Conservation (phyloP, 768 basidiomycete genomes). For the Cystobasidium tubakii region DNA sequence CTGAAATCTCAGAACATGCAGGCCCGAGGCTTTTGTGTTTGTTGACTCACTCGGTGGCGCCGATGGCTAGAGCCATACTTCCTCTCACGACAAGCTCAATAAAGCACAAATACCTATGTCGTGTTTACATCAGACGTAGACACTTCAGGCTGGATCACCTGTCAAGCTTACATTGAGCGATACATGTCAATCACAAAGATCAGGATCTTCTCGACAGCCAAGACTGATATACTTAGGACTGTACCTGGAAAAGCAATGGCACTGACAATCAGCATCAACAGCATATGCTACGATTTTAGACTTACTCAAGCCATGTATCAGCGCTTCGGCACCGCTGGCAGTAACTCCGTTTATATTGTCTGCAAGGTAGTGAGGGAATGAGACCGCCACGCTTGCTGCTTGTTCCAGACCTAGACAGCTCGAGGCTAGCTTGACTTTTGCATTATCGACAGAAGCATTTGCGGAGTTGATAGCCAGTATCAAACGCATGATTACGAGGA, state of each 20-base stretch:
- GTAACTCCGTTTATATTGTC: conserved; percentile 30
- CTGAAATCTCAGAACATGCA: not conserved
- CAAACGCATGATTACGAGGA: conserved; percentile 21
- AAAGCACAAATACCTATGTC: conserved; percentile 67
- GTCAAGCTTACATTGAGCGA: conserved; percentile 60
- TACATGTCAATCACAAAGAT: conserved; percentile 81
- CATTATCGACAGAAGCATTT: conserved; percentile 21
- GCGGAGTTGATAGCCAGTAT: conserved; percentile 27
- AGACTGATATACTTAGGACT: conserved; percentile 22
- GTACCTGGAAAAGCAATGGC: not conserved
- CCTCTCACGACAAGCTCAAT: conserved; percentile 81
- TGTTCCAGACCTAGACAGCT: conserved; percentile 30
- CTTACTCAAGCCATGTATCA: conserved; percentile 31
- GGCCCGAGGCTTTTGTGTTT: not conserved
- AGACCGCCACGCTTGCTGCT: conserved; percentile 29
- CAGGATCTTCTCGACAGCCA: conserved; percentile 21
- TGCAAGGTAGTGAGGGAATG: conserved; percentile 30
- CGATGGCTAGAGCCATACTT: conserved; percentile 69
- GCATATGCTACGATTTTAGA: not conserved
- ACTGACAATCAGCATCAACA: not conserved
- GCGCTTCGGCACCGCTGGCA: conserved; percentile 25
- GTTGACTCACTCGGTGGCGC: conserved; percentile 66
- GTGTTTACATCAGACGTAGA: not conserved
- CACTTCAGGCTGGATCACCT: no score
- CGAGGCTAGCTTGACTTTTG: conserved; percentile 20